Conservation (phyloP, 805 yeast species). For the Brettanomyces sp. region DNA sequence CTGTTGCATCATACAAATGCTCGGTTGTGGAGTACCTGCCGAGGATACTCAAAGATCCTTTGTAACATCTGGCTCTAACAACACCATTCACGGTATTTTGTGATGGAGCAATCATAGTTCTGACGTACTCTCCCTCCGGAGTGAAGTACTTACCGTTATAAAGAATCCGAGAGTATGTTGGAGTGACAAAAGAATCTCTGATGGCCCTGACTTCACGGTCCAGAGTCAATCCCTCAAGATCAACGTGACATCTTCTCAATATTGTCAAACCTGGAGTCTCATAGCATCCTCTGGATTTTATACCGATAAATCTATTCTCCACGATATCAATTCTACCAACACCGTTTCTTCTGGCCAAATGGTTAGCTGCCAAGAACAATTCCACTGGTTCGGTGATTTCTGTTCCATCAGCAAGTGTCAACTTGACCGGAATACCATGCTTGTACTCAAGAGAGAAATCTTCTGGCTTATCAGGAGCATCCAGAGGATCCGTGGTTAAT, state of each 20-base stretch:
- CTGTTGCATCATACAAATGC: slow-evolving; percentile 94
- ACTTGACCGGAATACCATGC: slow-evolving; percentile 82
- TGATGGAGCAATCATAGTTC: slow-evolving; percentile 89
- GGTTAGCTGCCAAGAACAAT: slow-evolving; percentile 84
- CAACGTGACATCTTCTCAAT: slow-evolving; percentile 89
- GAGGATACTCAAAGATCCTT: slow-evolving; percentile 74
- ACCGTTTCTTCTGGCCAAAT: slow-evolving; percentile 97
- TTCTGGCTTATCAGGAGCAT: slow-evolving; percentile 93
- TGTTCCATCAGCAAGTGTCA: slow-evolving; percentile 50
- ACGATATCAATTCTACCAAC: slow-evolving; percentile 99
- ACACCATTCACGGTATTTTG: slow-evolving; percentile 94
- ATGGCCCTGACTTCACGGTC: slow-evolving; percentile 97
- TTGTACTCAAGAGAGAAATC: slow-evolving; percentile 72
- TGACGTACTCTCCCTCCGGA: slow-evolving; percentile 95
- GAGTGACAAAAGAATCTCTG: slow-evolving; percentile 94
- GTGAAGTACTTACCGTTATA: slow-evolving; percentile 98
- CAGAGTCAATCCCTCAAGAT: slow-evolving; percentile 90
- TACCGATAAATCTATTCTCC: slow-evolving; percentile 97
- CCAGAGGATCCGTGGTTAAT: slow-evolving; percentile 88
- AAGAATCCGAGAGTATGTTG: slow-evolving; percentile 78
- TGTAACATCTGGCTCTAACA: slow-evolving; percentile 89
- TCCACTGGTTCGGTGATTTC: slow-evolving; percentile 81
- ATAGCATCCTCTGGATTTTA: slow-evolving; percentile 98
- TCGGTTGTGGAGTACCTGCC: slow-evolving; percentile 96
- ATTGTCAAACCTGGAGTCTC: slow-evolving; percentile 98